phyloP scores from a whole-genome alignment of 345 rosid species.

The Populus pruinosa region DNA sequence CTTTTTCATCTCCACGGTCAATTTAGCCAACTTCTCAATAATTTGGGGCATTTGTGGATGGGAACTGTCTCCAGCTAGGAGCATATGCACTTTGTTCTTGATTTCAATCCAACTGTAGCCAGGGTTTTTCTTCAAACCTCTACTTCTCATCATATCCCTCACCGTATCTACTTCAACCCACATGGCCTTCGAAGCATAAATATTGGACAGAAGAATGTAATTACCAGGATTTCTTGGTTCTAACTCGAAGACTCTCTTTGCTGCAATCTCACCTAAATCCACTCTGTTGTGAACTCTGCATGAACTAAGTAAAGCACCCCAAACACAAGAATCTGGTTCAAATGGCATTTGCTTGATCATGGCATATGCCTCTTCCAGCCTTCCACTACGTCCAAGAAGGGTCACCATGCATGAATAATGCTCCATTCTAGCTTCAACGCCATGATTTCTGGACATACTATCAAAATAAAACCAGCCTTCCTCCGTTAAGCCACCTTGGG shows the following conservation, averaged over 20 bases:
- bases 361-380: constrained; percentile 59
- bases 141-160: constrained; percentile 52
- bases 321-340: constrained; percentile 59
- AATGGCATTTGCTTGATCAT: constrained; percentile 59
- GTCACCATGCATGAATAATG: constrained; percentile 79
- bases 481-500: constrained; percentile 55
- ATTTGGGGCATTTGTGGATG: constrained; percentile 52
- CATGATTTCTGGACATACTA: constrained; percentile 49
- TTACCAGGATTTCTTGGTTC: constrained; percentile 62
- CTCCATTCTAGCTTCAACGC: constrained; percentile 54
- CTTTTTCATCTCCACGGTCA: constrained; percentile 52
- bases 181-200: constrained; percentile 67
- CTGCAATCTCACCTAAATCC: constrained; percentile 55
- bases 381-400: constrained; percentile 68
- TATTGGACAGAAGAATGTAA: constrained; percentile 58
- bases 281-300: constrained; percentile 73
- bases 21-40: constrained; percentile 36
- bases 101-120: constrained; percentile 82
- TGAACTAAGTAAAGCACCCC: constrained; percentile 84
- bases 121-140: constrained; percentile 56
- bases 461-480: constrained; percentile 51
- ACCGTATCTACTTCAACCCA: constrained; percentile 48
- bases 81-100: constrained; percentile 54
- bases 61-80: constrained; percentile 56
- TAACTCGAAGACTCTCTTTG: constrained; percentile 42